Evolutionary conservation across 169 alveolate species (phyloP).

Genomic region (Prorocentrum cordatum): DNA sequence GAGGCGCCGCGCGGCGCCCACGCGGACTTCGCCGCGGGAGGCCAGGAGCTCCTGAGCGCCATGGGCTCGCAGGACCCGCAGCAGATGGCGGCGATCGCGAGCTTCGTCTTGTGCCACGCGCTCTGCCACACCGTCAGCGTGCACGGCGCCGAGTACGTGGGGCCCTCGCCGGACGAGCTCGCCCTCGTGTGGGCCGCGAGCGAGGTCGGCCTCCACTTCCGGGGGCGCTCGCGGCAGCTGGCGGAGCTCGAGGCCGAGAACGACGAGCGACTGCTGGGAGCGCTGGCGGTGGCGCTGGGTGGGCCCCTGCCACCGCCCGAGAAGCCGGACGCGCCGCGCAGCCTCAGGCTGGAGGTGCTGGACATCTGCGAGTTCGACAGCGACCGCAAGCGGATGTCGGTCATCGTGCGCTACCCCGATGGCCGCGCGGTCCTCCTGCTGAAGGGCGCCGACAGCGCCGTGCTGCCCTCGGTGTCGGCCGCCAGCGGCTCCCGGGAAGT

Average conservation of each 20-base stretch:
- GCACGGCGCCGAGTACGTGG: conserved; percentile 69
- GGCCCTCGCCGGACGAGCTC: conserved; percentile 83
- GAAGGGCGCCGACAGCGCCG: conserved; percentile 83
- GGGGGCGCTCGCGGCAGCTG: not conserved
- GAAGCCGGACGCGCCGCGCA: no score
- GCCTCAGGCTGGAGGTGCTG: not conserved
- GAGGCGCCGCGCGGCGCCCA: no score
- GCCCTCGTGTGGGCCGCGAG: conserved; percentile 80
- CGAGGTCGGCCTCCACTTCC: conserved; percentile 76
- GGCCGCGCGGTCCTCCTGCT: conserved; percentile 40
- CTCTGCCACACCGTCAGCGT: no score
- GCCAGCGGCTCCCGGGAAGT: no score
- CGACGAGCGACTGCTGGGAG: not conserved
- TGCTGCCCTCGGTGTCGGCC: conserved; percentile 77
- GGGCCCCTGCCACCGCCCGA: no score
- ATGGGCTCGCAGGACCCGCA: no score
- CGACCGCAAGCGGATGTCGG: conserved; percentile 90
- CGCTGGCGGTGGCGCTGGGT: no score
- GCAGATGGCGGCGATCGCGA: no score
- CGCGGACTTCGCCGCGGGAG: no score
- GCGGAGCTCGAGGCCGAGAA: not conserved
- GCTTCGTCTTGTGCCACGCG: no score
- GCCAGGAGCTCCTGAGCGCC: no score
- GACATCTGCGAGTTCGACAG: conserved; percentile 88
- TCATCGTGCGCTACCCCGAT: conserved; percentile 75